Conservation (phyloP, 176 grass and related monocot species). For the Ananas comosus region DNA sequence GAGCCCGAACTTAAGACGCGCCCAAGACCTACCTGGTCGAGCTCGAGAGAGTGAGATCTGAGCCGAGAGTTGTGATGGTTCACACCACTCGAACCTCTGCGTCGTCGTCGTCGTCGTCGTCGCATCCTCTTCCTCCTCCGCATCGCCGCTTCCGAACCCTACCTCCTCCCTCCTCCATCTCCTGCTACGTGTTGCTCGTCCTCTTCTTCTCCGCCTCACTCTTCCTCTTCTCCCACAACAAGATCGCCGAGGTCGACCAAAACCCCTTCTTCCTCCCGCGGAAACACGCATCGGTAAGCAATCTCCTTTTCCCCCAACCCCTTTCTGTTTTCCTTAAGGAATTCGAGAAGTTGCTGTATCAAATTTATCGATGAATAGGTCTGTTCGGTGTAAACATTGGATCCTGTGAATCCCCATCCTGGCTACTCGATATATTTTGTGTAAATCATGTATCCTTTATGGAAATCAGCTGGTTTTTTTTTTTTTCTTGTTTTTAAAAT, state of each 20-base stretch:
- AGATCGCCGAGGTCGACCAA: slow-evolving; percentile 44
- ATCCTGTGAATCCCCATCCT: too few species aligned
- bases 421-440: too few species aligned
- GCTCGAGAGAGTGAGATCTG: neutral
- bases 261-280: slow-evolving; percentile 10
- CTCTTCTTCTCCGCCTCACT: slow-evolving; percentile 29
- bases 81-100: neutral
- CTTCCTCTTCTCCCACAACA: slow-evolving; percentile 50
- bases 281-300: neutral
- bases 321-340: slow-evolving; percentile 12
- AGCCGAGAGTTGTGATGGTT: neutral
- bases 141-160: slow-evolving; percentile 18
- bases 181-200: slow-evolving; percentile 31
- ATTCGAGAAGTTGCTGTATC: neutral
- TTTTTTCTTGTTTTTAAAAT: too few species aligned
- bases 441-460: too few species aligned
- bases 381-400: too few species aligned
- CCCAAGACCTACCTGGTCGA: too few species aligned
- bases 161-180: slow-evolving; percentile 24
- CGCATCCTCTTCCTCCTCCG: neutral
- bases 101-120: neutral
- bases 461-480: too few species aligned
- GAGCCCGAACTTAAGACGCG: too few species aligned
- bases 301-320: neutral
- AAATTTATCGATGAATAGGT: too few species aligned